These are phyloP conservation scores for Metschnikowia lunata DNA, from an alignment of 805 yeast species.

Conservation along the genomic window DNA sequence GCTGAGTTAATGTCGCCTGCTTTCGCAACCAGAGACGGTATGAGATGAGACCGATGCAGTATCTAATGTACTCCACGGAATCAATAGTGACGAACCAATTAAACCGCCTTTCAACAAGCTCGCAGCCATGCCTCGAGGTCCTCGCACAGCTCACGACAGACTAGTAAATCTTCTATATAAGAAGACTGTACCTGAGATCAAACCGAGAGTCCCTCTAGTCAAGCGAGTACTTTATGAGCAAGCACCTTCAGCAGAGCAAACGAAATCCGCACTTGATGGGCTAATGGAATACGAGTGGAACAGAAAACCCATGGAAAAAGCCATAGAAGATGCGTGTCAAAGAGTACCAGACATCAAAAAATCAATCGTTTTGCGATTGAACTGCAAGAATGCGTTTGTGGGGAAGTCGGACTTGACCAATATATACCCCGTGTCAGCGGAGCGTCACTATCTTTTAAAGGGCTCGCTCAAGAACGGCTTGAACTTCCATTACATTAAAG, in stretches of 20 bases:
- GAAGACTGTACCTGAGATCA: constrained; percentile 27
- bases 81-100: no score
- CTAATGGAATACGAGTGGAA: constrained; percentile 30
- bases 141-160: constrained; percentile 17
- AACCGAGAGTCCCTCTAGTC: constrained; percentile 25
- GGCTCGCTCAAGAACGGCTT: constrained; percentile 20
- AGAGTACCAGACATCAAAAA: neutral
- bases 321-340: constrained; percentile 22
- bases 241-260: constrained; percentile 4
- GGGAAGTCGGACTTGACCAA: constrained; percentile 37
- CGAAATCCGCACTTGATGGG: constrained; percentile 24
- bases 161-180: constrained; percentile 28
- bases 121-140: constrained; percentile 4
- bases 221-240: constrained; percentile 26
- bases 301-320: constrained; percentile 25
- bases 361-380: constrained; percentile 35
- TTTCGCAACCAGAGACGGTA: no score
- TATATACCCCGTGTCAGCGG: constrained; percentile 33
- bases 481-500: constrained; percentile 43
- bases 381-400: constrained; percentile 36
- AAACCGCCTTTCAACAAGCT: no score
- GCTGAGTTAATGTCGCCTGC: no score
- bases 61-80: no score
- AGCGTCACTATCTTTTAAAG: constrained; percentile 25
- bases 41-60: no score